Conservation (phyloP, 306 rosid species). For the Vicia faba region DNA sequence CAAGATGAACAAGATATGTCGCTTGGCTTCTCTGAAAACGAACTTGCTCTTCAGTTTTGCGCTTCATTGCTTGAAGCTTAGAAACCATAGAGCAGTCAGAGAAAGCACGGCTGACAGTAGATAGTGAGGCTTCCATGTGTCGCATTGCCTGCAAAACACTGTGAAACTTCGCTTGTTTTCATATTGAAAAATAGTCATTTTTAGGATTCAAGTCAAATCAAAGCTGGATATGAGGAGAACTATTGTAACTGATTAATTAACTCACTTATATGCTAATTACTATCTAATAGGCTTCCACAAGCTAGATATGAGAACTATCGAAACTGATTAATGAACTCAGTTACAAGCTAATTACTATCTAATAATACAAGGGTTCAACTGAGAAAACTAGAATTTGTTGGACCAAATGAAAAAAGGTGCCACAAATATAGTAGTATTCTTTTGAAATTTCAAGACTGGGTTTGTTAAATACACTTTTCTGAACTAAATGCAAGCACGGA, state of each 20-base stretch:
- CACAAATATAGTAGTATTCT: background rate
- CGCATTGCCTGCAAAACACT: constrained; percentile 42
- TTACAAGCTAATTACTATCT: too few species aligned
- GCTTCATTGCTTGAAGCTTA: constrained; percentile 37
- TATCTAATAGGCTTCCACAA: too few species aligned
- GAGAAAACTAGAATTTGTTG: constrained; percentile 21
- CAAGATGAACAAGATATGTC: constrained; percentile 41
- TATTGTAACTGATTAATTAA: too few species aligned
- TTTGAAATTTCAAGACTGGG: constrained; percentile 13
- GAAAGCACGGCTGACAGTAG: constrained; percentile 30
- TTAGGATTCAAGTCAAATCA: background rate
- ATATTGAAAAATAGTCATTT: constrained; percentile 30
- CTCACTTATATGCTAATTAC: too few species aligned
- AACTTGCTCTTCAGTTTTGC: constrained; percentile 36
- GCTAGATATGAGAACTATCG: too few species aligned
- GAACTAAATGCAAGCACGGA: constrained; percentile 28
- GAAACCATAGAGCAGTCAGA: constrained; percentile 37
- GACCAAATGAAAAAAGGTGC: constrained; percentile 5
- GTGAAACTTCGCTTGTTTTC: constrained; percentile 33
- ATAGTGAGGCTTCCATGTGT: constrained; percentile 40
- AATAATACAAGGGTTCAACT: constrained; percentile 5
- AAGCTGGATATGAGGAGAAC: background rate
- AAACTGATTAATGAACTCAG: too few species aligned
- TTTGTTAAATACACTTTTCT: constrained; percentile 4
- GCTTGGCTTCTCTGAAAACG: constrained; percentile 35